phyloP scores from a whole-genome alignment of 495 filamentous ascomycete genomes.

The Penicillium robsamsonii region DNA sequence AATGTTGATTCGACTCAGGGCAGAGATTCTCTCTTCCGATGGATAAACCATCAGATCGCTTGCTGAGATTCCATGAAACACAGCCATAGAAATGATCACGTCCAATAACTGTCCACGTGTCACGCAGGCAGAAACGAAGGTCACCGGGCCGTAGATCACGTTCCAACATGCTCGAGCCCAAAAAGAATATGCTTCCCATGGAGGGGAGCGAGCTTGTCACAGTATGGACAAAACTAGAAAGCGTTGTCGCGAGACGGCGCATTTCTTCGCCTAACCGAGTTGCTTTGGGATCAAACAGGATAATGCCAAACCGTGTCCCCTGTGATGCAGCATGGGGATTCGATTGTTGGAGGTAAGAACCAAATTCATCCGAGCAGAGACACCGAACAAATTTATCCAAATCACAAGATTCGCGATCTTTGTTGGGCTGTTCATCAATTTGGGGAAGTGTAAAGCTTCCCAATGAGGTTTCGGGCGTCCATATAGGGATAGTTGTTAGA shows the following conservation, averaged over 20 bases:
- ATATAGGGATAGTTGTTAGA: conserved; percentile 29
- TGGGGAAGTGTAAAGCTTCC: background rate
- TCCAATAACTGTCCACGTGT: conserved; percentile 34
- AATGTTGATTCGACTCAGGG: too few relatives aligned
- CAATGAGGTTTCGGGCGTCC: conserved; percentile 12
- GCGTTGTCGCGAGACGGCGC: conserved; percentile 17
- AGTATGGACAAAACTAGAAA: conserved; percentile 14
- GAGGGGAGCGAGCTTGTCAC: conserved; percentile 1
- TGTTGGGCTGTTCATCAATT: background rate
- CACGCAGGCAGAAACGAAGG: conserved; percentile 25
- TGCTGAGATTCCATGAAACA: conserved; percentile 27
- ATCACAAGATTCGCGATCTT: background rate
- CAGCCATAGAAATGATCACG: conserved; percentile 37
- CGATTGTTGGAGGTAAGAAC: conserved; percentile 15
- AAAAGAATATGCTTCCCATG: conserved; percentile 36
- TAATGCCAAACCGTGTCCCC: conserved; percentile 23
- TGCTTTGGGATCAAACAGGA: conserved; percentile 18
- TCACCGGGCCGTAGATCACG: conserved; percentile 17
- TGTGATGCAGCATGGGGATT: conserved; percentile 24
- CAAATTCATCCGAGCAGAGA: conserved; percentile 13
- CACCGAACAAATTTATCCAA: conserved; percentile 20
- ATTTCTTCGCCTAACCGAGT: conserved; percentile 27
- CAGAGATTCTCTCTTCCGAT: background rate
- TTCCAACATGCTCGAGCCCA: conserved; percentile 27
- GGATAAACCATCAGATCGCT: background rate